Conservation (phyloP, 805 yeast species). For the Pichia thaimueangensis region DNA sequence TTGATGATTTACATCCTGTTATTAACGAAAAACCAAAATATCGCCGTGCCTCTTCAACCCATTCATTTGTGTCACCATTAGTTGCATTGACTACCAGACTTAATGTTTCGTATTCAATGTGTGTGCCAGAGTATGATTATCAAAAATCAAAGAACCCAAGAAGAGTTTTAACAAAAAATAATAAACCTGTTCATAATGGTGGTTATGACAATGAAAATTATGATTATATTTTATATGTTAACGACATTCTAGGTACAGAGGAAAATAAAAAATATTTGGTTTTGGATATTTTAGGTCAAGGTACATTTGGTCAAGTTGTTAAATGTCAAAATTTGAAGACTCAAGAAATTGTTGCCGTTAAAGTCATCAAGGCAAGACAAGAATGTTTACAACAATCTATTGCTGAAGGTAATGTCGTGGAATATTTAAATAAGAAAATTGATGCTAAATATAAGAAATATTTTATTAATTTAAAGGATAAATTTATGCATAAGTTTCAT, state of each 20-base stretch:
- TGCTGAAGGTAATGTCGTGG: constrained; percentile 83
- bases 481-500: constrained; percentile 88
- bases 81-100: constrained; percentile 72
- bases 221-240: constrained; percentile 89
- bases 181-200: constrained; percentile 71
- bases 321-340: constrained; percentile 75
- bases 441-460: constrained; percentile 69
- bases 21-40: constrained; percentile 59
- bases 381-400: constrained; percentile 88
- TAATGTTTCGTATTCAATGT: constrained; percentile 73
- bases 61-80: constrained; percentile 68
- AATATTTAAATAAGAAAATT: constrained; percentile 64
- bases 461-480: constrained; percentile 74
- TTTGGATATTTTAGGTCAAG: constrained; percentile 87
- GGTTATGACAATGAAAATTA: constrained; percentile 85
- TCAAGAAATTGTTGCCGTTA: constrained; percentile 88
- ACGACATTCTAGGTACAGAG: constrained; percentile 83
- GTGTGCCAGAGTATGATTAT: constrained; percentile 81
- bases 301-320: constrained; percentile 97
- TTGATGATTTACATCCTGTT: constrained; percentile 54
- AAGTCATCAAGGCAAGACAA: constrained; percentile 87
- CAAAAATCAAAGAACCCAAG: constrained; percentile 82
- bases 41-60: constrained; percentile 56
- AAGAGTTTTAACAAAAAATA: constrained; percentile 87
- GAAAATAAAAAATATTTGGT: constrained; percentile 85